Evolutionary conservation across 805 yeast genomes (phyloP).

Genomic region (Candida tallmaniae): DNA sequence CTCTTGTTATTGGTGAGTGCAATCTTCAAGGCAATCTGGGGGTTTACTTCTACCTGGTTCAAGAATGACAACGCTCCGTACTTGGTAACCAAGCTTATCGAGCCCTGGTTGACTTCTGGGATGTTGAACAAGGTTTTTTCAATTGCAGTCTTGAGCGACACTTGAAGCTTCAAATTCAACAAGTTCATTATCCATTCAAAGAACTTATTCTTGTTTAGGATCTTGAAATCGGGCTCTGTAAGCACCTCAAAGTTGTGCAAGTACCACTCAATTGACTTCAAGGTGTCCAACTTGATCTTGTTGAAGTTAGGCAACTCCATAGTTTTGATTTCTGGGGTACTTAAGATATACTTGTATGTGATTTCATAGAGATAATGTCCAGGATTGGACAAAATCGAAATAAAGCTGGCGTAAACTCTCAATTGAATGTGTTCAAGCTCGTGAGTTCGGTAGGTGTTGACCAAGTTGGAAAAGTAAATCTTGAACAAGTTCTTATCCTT

Average conservation of each 20-base stretch:
- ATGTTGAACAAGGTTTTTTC: conserved; percentile 41
- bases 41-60: conserved; percentile 26
- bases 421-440: conserved; percentile 37
- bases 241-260: conserved; percentile 20
- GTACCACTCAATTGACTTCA: conserved; percentile 62
- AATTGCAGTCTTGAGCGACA: conserved; percentile 36
- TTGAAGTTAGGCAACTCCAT: conserved; percentile 45
- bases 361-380: conserved; percentile 71
- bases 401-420: conserved; percentile 49
- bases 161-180: conserved; percentile 46
- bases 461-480: conserved; percentile 46
- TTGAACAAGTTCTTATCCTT: conserved; percentile 56
- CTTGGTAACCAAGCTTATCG: conserved; percentile 54
- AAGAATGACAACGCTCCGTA: conserved; percentile 38
- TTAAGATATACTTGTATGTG: conserved; percentile 59
- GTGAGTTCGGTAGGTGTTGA: conserved; percentile 27
- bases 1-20: conserved; percentile 46
- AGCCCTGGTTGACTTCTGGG: conserved; percentile 53
- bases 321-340: conserved; percentile 43
- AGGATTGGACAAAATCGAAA: conserved; percentile 61
- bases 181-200: conserved; percentile 66
- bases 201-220: conserved; percentile 49
- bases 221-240: conserved; percentile 42
- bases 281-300: conserved; percentile 38
- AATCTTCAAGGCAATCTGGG: conserved; percentile 43